Conservation (phyloP, 202 grass and related monocot genomes). For the Eragrostis tef region DNA sequence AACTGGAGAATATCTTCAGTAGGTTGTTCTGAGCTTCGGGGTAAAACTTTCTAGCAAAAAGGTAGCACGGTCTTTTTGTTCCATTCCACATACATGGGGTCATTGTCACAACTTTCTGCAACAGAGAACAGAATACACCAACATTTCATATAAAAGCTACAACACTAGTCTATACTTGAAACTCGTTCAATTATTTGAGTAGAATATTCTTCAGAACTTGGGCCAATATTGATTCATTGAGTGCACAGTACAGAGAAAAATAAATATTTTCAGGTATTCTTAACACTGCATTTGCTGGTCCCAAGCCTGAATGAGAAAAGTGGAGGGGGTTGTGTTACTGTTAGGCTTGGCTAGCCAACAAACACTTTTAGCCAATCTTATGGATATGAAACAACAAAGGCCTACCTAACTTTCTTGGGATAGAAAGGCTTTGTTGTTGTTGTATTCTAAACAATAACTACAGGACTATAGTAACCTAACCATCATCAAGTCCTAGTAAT, state of each 20-base stretch:
- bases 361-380: no score
- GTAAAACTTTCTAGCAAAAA: conserved; percentile 96
- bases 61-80: conserved; percentile 88
- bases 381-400: no score
- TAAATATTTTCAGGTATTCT: conserved; percentile 13
- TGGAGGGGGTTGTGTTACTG: no score
- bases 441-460: conserved; percentile 16
- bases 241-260: conserved; percentile 21
- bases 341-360: no score
- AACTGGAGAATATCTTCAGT: conserved; percentile 78
- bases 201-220: conserved; percentile 9
- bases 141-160: conserved; percentile 32
- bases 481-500: conserved; percentile 29
- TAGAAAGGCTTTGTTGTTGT: no score
- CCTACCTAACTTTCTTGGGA: no score
- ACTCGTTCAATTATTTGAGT: background rate
- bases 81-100: conserved; percentile 84
- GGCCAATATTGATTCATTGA: conserved; percentile 1
- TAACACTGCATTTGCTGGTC: no score
- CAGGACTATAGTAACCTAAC: background rate
- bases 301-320: no score
- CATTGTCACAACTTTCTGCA: conserved; percentile 70
- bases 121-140: conserved; percentile 43
- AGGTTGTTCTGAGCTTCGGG: conserved; percentile 77
- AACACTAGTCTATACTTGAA: background rate